Percentiles rank a stretch among this genome's conserved stretches.
phyloP scores from a whole-genome alignment of 176 grass and related monocot species.

The Musa troglodytarum region DNA sequence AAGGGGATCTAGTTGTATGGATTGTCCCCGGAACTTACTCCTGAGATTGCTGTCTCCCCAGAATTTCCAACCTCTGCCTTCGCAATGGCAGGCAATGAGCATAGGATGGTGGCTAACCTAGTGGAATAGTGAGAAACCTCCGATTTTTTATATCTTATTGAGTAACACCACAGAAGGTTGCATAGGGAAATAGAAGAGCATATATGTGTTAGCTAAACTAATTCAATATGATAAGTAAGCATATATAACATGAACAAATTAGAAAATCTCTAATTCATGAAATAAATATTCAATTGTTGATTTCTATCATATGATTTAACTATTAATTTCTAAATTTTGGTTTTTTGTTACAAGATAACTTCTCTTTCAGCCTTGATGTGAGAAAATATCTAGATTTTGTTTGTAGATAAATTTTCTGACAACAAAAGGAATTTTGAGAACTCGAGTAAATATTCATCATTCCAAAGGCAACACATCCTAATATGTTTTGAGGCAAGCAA shows the following conservation, averaged over 20 bases:
- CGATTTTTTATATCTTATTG: neutral
- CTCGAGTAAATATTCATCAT: too few species aligned
- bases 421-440: too few species aligned
- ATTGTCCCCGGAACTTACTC: slow-evolving; percentile 90
- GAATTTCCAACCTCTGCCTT: slow-evolving; percentile 94
- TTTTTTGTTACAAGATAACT: too few species aligned
- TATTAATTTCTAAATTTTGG: too few species aligned
- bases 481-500: too few species aligned
- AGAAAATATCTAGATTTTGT: too few species aligned
- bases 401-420: too few species aligned
- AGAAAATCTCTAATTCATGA: neutral
- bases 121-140: slow-evolving; percentile 1
- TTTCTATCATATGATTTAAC: too few species aligned
- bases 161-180: neutral
- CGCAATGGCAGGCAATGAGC: slow-evolving; percentile 79
- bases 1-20: slow-evolving; percentile 66
- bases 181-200: neutral
- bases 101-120: slow-evolving; percentile 96
- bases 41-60: slow-evolving; percentile 77
- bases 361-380: too few species aligned
- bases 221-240: neutral
- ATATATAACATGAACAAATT: neutral
- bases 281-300: neutral
- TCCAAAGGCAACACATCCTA: too few species aligned
- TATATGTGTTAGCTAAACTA: neutral